These are phyloP conservation scores for Paramecium pentaurelia DNA, from an alignment of 73 alveolate species.

Conservation along the genomic window DNA sequence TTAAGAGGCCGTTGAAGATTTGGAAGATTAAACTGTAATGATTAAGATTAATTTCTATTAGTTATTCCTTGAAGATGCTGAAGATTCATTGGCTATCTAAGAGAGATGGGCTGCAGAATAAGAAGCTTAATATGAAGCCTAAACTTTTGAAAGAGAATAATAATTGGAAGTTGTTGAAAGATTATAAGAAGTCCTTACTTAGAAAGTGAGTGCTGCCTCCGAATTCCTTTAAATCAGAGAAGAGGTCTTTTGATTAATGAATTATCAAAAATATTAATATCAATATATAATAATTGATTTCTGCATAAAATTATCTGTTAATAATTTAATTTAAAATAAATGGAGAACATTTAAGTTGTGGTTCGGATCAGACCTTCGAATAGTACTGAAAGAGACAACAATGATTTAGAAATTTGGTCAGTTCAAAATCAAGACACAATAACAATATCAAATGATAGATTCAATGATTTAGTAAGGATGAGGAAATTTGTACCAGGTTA, in stretches of 20 bases:
- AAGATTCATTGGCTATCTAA: slow-evolving; percentile 39
- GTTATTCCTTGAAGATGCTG: slow-evolving; percentile 60
- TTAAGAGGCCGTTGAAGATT: slow-evolving; percentile 55
- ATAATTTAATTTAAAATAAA: neutral
- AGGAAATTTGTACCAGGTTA: slow-evolving; percentile 36
- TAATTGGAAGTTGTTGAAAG: neutral
- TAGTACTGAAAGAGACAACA: slow-evolving; percentile 14
- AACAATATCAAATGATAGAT: slow-evolving; percentile 29
- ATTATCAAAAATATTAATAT: neutral
- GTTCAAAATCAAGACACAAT: neutral
- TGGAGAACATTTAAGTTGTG: slow-evolving; percentile 20
- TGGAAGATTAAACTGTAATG: slow-evolving; percentile 42
- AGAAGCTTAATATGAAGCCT: slow-evolving; percentile 31
- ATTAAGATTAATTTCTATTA: neutral
- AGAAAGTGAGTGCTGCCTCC: neutral
- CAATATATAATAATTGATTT: neutral
- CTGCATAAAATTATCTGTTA: neutral
- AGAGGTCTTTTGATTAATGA: slow-evolving; percentile 12
- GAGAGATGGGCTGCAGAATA: slow-evolving; percentile 49
- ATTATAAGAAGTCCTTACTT: neutral
- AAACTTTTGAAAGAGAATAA: slow-evolving; percentile 40
- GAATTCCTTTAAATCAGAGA: slow-evolving; percentile 17
- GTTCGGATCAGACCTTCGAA: slow-evolving; percentile 32
- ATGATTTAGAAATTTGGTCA: slow-evolving; percentile 45
- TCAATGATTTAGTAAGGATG: slow-evolving; percentile 46